Base-by-base conservation (phyloP, 2,329 filamentous ascomycete genomes). In the Hirsutella rhossiliensis region DNA sequence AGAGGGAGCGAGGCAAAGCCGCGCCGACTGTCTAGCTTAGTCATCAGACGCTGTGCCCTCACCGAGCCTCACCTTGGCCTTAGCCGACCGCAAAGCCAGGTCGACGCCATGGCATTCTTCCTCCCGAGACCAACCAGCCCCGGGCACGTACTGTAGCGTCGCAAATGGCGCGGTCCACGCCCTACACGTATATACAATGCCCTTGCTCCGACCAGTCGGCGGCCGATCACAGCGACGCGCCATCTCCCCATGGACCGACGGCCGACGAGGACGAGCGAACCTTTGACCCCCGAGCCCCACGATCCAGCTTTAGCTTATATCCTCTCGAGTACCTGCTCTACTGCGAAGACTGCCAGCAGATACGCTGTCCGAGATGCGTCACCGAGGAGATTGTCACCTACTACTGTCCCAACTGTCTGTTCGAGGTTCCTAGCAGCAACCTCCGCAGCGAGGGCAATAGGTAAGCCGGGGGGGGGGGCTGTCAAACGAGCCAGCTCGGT, bases 321-420 rank as follows among this genome's bases (percentile, higher is more conserved):
- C 90, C 92, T 1, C 80, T 96, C 38, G 90, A 97, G 58, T 82
- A 96, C 59, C 76, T 98, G 23, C 75, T 97, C 36, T 98, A 94
- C 68, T 98, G 92, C 69, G 90, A 95, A 60, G 92, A 97, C 61
- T 98, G 92, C 62, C 87, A 94, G 60, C 84, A 95, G 63, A 94
- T 97, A 49, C 84, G 92, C 53, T 98, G 92, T 60, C 86, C 87
- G 6, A 75, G 88, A 66, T 98, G 92, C 58, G 85, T 94, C 43
- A 78, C 82, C 40, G 92, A 98, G 60, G 92, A 98, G 66, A 88
- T 95, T 44, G 81, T 94, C 40, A 92, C 87, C 43, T 96, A 88
- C 73, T 98, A 87, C 64, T 98, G 92, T 57, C 92, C 92, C 5
- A 90, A 80, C 60, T 98, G 92, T 61, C 67, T 98, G 45, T 97